Conservation (phyloP, 1,284 basidiomycete species). For the Gomphus bonarii region DNA sequence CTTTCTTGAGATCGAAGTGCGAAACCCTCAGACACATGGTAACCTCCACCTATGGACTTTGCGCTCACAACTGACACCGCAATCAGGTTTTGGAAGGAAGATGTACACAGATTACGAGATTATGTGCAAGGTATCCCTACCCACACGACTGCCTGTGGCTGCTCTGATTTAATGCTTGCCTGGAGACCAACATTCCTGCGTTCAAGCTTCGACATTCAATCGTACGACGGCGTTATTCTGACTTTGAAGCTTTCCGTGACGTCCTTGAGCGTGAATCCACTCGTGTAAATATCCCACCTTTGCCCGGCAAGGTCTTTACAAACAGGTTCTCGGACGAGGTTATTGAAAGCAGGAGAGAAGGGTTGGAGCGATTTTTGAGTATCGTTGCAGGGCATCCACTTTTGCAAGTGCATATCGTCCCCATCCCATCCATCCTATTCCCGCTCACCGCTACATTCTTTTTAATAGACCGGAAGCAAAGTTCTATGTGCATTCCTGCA, state of each 20-base stretch:
- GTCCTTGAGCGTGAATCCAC: constrained; percentile 96
- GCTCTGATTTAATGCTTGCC: neutral
- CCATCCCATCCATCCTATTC: neutral
- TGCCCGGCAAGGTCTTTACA: constrained; percentile 95
- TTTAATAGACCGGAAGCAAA: constrained; percentile 85
- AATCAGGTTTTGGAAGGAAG: constrained; percentile 82
- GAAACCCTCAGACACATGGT: constrained; percentile 97
- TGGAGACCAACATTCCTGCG: constrained; percentile 94
- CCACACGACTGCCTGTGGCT: neutral
- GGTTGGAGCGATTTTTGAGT: constrained; percentile 90
- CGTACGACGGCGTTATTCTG: constrained; percentile 92
- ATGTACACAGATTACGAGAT: constrained; percentile 99
- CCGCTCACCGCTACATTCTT: neutral
- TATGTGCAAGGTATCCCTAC: constrained; percentile 77
- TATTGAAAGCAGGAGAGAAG: constrained; percentile 87
- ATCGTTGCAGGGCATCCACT: constrained; percentile 96
- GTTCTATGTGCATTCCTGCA: constrained; percentile 95
- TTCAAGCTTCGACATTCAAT: constrained; percentile 95
- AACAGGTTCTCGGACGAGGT: constrained; percentile 97
- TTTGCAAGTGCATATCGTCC: constrained; percentile 59
- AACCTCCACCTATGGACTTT: constrained; percentile 19
- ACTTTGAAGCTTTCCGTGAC: constrained; percentile 98
- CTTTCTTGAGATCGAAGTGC: constrained; percentile 96
- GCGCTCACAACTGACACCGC: neutral
- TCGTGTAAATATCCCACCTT: constrained; percentile 92